Conservation (phyloP, 2,329 filamentous ascomycete genomes). For the Clarireedia monteithiana region DNA sequence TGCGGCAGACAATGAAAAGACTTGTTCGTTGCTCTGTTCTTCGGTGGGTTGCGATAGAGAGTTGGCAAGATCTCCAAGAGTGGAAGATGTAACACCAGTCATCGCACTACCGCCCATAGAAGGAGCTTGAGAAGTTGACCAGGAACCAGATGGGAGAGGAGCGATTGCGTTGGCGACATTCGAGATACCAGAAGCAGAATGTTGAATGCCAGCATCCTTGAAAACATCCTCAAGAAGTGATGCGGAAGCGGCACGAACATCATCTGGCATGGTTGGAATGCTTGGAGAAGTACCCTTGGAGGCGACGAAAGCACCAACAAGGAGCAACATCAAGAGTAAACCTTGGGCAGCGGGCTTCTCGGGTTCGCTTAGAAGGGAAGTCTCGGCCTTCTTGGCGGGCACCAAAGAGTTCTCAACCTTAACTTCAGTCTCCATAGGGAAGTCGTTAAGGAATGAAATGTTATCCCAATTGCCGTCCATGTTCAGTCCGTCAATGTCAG, state of each 20-base stretch:
- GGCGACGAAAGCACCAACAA: constrained; percentile 92
- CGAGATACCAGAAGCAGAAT: constrained; percentile 26
- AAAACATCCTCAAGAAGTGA: constrained; percentile 73
- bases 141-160: constrained; percentile 46
- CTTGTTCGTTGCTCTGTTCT: constrained; percentile 79
- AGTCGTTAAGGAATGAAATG: constrained; percentile 69
- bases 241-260: constrained; percentile 71
- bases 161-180: constrained; percentile 29
- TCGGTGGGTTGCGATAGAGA: constrained; percentile 67
- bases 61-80: constrained; percentile 60
- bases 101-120: constrained; percentile 38
- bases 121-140: constrained; percentile 34
- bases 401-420: constrained; percentile 49
- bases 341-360: constrained; percentile 68
- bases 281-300: constrained; percentile 71
- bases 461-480: constrained; percentile 80
- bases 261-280: constrained; percentile 71
- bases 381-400: constrained; percentile 45
- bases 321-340: constrained; percentile 87
- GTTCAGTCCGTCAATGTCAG: constrained; percentile 74
- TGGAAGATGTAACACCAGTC: constrained; percentile 46
- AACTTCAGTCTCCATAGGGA: constrained; percentile 52
- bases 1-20: constrained; percentile 76
- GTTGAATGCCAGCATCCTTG: constrained; percentile 63
- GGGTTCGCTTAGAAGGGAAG: constrained; percentile 37